A percentile compares a stretch with the other conserved stretches of the same genome.
phyloP scores from a whole-genome alignment of 2,329 filamentous ascomycete species.

The Spiromastix sp. region DNA sequence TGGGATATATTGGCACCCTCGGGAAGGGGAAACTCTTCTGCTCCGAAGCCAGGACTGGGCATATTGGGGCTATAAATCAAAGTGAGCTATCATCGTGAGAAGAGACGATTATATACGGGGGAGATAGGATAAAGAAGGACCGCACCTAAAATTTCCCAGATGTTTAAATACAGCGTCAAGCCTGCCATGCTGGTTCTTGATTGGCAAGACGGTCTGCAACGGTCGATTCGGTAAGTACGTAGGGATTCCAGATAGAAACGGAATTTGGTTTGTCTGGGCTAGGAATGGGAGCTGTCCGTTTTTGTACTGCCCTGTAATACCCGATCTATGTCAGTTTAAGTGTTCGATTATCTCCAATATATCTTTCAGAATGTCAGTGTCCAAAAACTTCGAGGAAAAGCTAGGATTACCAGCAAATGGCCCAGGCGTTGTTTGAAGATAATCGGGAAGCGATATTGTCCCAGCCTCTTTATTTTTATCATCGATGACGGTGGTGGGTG shows the following conservation, averaged over 20 bases:
- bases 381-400: neutral
- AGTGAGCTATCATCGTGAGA: no score
- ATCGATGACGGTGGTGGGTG: no score
- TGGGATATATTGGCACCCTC: conserved; percentile 57
- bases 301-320: neutral
- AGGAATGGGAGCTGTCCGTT: conserved; percentile 61
- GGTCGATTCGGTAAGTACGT: conserved; percentile 60
- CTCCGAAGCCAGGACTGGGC: conserved; percentile 62
- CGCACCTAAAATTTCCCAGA: conserved; percentile 51
- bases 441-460: conserved; percentile 1
- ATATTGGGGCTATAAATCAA: conserved; percentile 51
- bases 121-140: neutral
- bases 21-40: conserved; percentile 60
- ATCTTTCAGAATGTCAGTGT: neutral
- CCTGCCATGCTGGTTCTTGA: conserved; percentile 47
- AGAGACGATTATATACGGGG: neutral
- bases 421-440: neutral
- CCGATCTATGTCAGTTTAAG: no score
- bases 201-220: conserved; percentile 60
- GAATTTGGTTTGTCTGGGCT: conserved; percentile 58
- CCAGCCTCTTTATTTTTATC: no score
- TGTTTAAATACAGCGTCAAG: conserved; percentile 57
- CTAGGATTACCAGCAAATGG: conserved; percentile 4
- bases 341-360: neutral
- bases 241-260: conserved; percentile 49